phyloP scores from a whole-genome alignment of 2,329 filamentous ascomycete genomes.

The Biscogniauxia mediterranea region DNA sequence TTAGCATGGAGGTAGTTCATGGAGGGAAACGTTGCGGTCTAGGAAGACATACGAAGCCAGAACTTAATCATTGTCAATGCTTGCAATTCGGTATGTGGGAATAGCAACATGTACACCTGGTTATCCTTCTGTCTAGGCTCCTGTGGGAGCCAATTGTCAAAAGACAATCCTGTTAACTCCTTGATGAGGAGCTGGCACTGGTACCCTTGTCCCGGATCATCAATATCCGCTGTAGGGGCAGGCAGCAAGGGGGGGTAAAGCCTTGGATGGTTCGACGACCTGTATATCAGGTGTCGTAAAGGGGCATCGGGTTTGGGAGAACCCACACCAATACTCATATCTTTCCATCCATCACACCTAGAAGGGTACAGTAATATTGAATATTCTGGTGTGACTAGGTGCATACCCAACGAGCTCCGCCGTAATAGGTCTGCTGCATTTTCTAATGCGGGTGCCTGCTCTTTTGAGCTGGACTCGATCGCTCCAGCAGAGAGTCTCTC shows the following conservation, averaged over 20 bases:
- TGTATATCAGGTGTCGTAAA: conserved; percentile 28
- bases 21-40: neutral
- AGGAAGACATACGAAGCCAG: conserved; percentile 31
- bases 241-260: conserved; percentile 17
- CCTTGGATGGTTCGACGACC: conserved; percentile 12
- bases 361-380: conserved; percentile 32
- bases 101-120: conserved; percentile 30
- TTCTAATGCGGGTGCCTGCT: conserved; percentile 14
- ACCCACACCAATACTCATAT: conserved; percentile 14
- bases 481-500: conserved; percentile 23
- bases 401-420: conserved; percentile 21
- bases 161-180: conserved; percentile 21
- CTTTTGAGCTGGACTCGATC: conserved; percentile 15
- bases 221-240: conserved; percentile 5
- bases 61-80: conserved; percentile 22
- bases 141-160: conserved; percentile 22
- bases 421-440: conserved; percentile 25
- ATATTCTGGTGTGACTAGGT: conserved; percentile 25
- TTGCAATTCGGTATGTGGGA: conserved; percentile 24
- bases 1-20: neutral
- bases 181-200: conserved; percentile 19
- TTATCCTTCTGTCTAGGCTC: conserved; percentile 19
- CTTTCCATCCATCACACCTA: conserved; percentile 23
- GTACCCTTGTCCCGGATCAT: conserved; percentile 7
- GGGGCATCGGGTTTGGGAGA: conserved; percentile 8